Evolutionary conservation across 2,329 filamentous ascomycete genomes (phyloP), one percentile per base, ranked within the genome.

Genomic region (Pseudogymnoascus sp.): DNA sequence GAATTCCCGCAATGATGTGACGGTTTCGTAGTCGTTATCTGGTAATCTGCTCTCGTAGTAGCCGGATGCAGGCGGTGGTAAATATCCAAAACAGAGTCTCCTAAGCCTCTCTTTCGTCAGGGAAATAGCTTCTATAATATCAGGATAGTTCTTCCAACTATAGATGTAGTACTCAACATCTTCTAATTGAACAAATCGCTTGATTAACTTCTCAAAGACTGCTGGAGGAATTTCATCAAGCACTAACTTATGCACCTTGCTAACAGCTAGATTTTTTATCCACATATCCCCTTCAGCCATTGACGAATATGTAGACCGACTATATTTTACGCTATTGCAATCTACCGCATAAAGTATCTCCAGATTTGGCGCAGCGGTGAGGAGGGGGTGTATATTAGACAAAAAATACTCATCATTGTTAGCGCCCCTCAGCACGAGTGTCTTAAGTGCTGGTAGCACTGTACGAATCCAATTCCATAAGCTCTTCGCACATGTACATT

Each of bases 241-340:
- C 4, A 60, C 56, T 7, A 0, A 70, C 38, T 2, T 63, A 60
- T 18, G 70, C 70, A 67, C 63, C 71, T 12, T 65, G 69, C 31
- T 68, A 65, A 25, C 69, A 69, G 14, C 60, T 71, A 21, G 61
- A 70, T 63, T 64, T 70, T 63, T 73, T 25, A 25, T 25, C 60
- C 56, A 73, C 65, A 50, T 69, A 69, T 28, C 37, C 37, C 5
- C 11, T 3, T 38, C 8, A 8, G 12, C 11, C 11, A 38, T 38
- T 38, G 3, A 38, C 5, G 37, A 3, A 38, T n/a, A 38, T 12
- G 37, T n/a, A 14, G 11, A 6, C 37, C 16, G 14, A 21, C 21
- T 31, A 31, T 31, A 8, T 40, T 40, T 40, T 5, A 16, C n/a
- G 16, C 37, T n/a, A 14, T 40, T 14, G n/a, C 6, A 40, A 40